Evolutionary conservation across 352 stramenopile genomes (phyloP).

Genomic region (Phytophthora meadii): DNA sequence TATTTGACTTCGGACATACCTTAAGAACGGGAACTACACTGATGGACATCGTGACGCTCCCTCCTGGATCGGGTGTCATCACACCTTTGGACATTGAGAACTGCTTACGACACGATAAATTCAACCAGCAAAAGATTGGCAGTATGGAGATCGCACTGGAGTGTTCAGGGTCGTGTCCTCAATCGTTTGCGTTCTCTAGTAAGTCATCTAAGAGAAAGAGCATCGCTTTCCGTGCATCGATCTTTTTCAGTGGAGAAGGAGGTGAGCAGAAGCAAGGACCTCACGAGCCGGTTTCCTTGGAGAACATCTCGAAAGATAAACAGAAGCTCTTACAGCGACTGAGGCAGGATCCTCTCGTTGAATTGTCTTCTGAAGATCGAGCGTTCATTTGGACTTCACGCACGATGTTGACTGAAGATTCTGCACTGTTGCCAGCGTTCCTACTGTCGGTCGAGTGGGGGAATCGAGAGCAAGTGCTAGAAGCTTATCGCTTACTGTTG

Average conservation of each 20-base stretch:
- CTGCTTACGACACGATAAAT: slow-evolving; percentile 48
- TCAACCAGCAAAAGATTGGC: slow-evolving; percentile 46
- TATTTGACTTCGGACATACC: slow-evolving; percentile 86
- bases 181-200: slow-evolving; percentile 74
- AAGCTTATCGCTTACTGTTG: slow-evolving; percentile 82
- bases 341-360: slow-evolving; percentile 66
- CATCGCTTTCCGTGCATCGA: slow-evolving; percentile 74
- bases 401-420: slow-evolving; percentile 61
- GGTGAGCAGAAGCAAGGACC: slow-evolving; percentile 8
- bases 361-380: slow-evolving; percentile 64
- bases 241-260: slow-evolving; percentile 52
- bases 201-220: slow-evolving; percentile 48
- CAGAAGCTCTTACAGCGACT: slow-evolving; percentile 60
- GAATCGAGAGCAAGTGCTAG: slow-evolving; percentile 75
- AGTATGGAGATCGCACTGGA: slow-evolving; percentile 57
- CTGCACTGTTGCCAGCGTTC: slow-evolving; percentile 85
- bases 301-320: slow-evolving; percentile 44
- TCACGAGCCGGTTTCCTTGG: slow-evolving; percentile 23
- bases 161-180: slow-evolving; percentile 42
- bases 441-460: slow-evolving; percentile 88
- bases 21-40: slow-evolving; percentile 56
- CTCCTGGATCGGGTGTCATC: slow-evolving; percentile 29
- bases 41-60: slow-evolving; percentile 54
- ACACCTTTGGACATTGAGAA: slow-evolving; percentile 82
- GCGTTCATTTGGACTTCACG: slow-evolving; percentile 81